These are phyloP conservation scores for Rhipidocladum racemiflorum DNA, from an alignment of 176 grass and related monocot species.

Conservation along the genomic window DNA sequence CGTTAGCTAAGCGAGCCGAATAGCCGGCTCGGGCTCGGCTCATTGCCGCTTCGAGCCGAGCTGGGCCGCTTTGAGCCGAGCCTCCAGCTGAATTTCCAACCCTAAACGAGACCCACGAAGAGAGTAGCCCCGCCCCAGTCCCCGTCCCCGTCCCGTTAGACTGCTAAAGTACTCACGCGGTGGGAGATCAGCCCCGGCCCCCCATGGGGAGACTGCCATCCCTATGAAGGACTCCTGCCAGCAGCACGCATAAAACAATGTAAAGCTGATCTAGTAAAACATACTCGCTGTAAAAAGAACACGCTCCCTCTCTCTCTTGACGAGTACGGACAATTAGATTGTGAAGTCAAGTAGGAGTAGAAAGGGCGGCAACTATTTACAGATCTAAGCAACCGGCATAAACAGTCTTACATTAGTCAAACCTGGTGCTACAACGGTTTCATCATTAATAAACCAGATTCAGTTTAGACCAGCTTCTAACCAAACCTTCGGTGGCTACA, in stretches of 20 bases:
- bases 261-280: neutral
- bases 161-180: too few relatives aligned
- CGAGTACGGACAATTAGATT: neutral
- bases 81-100: too few relatives aligned
- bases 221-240: neutral
- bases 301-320: too few relatives aligned
- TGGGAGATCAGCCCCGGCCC: too few relatives aligned
- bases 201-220: too few relatives aligned
- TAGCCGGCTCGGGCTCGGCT: too few relatives aligned
- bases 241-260: neutral
- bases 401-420: neutral
- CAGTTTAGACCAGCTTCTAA: neutral
- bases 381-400: neutral
- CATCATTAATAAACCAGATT: neutral
- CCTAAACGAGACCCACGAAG: too few relatives aligned
- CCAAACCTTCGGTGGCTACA: neutral
- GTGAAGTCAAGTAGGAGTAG: neutral
- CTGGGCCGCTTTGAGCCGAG: too few relatives aligned
- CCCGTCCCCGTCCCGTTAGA: too few relatives aligned
- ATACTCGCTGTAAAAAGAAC: neutral
- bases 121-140: too few relatives aligned
- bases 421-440: neutral
- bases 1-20: too few relatives aligned
- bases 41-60: too few relatives aligned
- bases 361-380: neutral